Conservation (phyloP, 768 basidiomycete genomes). For the Stropharia rugosoannulata region DNA sequence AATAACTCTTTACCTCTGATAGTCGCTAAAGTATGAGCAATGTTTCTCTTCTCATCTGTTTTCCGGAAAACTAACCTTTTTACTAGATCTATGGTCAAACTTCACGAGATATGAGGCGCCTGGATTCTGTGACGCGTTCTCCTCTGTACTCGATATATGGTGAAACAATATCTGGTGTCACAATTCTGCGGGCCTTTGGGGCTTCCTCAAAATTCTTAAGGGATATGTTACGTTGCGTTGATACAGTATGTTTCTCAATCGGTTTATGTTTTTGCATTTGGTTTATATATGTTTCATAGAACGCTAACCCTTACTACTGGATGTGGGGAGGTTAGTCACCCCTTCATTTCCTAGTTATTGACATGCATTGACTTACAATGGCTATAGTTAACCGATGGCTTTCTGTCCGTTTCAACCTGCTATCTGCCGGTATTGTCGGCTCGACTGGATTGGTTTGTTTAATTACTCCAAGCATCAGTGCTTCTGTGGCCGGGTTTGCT, state of each 20-base stretch:
- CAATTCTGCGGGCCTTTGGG: constrained; percentile 77
- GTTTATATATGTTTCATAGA: constrained; percentile 25
- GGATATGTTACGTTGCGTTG: constrained; percentile 81
- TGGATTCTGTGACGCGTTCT: constrained; percentile 45
- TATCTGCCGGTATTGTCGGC: constrained; percentile 73
- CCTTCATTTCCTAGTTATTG: not conserved
- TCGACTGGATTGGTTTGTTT: constrained; percentile 68
- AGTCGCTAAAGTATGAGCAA: constrained; percentile 36
- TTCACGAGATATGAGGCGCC: constrained; percentile 79
- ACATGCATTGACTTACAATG: not conserved
- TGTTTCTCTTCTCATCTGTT: not conserved
- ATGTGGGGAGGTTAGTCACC: constrained; percentile 75
- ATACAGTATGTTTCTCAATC: constrained; percentile 55
- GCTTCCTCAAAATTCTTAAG: constrained; percentile 83
- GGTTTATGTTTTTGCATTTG: not conserved
- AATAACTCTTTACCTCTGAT: constrained; percentile 2
- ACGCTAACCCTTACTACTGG: constrained; percentile 82
- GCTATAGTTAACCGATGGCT: constrained; percentile 84
- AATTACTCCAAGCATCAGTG: constrained; percentile 67
- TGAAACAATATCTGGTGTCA: constrained; percentile 42
- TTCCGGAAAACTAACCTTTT: constrained; percentile 2
- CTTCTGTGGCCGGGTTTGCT: constrained; percentile 84
- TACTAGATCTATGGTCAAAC: constrained; percentile 57
- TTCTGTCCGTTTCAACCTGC: constrained; percentile 81
- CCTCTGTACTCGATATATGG: constrained; percentile 45